Evolutionary conservation across 2,329 filamentous ascomycete species (phyloP).

Genomic region (Periconia sp.): DNA sequence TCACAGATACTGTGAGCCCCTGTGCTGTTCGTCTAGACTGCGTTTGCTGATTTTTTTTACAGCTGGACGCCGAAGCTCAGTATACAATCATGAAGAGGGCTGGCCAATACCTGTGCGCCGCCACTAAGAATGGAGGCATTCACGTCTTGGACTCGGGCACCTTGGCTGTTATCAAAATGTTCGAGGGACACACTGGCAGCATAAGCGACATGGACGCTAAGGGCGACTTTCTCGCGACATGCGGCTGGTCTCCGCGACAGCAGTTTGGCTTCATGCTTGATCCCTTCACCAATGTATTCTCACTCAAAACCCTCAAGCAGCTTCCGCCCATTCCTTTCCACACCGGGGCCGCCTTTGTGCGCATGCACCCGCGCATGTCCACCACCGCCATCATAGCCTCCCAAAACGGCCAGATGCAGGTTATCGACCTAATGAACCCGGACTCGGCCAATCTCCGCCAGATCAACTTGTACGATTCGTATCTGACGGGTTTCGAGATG

Average conservation of each 20-base stretch:
- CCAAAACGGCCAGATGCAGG: constrained; percentile 88
- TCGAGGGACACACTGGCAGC: constrained; percentile 84
- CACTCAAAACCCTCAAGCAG: constrained; percentile 85
- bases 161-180: constrained; percentile 78
- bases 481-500: constrained; percentile 79
- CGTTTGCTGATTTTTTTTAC: constrained; percentile 15
- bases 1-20: constrained; percentile 43
- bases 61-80: constrained; percentile 71
- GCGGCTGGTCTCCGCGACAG: constrained; percentile 85
- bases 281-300: constrained; percentile 91
- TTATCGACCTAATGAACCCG: constrained; percentile 93
- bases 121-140: constrained; percentile 78
- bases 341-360: constrained; percentile 87
- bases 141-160: constrained; percentile 81
- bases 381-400: constrained; percentile 94
- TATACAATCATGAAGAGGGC: constrained; percentile 93
- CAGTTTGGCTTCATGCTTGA: constrained; percentile 81
- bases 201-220: constrained; percentile 98
- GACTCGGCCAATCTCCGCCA: constrained; percentile 85
- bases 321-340: constrained; percentile 91
- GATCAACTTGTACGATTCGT: constrained; percentile 71
- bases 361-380: constrained; percentile 94
- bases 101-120: constrained; percentile 85
- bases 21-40: too few species aligned
- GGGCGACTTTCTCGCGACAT: constrained; percentile 92